Evolutionary conservation across 345 rosid species (phyloP).

Genomic region (Mallotus nudiflorus): DNA sequence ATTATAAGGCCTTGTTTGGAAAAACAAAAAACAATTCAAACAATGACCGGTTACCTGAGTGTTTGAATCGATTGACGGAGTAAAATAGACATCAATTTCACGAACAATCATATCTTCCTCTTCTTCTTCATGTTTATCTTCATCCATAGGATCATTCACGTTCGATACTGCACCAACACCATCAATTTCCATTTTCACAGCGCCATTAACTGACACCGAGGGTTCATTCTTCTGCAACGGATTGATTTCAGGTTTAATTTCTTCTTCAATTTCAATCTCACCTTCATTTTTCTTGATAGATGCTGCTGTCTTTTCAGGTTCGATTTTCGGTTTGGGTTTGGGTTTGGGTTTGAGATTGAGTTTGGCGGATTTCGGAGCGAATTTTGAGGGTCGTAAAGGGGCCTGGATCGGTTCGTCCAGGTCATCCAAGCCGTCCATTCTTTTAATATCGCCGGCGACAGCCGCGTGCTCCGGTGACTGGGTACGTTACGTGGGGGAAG

Average conservation of each 20-base stretch:
- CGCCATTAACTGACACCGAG: constrained; percentile 28
- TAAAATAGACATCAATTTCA: constrained; percentile 76
- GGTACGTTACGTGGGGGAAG: background rate
- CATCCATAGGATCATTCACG: constrained; percentile 38
- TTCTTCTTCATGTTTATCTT: constrained; percentile 21
- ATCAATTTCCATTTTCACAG: constrained; percentile 58
- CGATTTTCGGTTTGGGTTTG: constrained; percentile 19
- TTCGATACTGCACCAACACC: too few species aligned
- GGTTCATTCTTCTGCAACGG: constrained; percentile 36
- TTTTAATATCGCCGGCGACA: background rate
- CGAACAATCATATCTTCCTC: constrained; percentile 78
- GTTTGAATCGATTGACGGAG: constrained; percentile 48
- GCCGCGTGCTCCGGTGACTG: background rate
- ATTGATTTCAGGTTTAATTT: constrained; percentile 21
- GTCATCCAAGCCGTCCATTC: constrained; percentile 64
- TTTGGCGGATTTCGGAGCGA: constrained; percentile 50
- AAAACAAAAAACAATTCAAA: too few species aligned
- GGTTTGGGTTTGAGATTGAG: constrained; percentile 38
- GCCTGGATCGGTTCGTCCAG: constrained; percentile 36
- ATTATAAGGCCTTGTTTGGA: too few species aligned
- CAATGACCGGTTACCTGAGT: constrained; percentile 68
- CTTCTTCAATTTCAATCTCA: constrained; percentile 40
- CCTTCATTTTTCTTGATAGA: constrained; percentile 29
- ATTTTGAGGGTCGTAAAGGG: constrained; percentile 50
- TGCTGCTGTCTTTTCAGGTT: constrained; percentile 12